Evolutionary conservation across 108 stramenopile species (phyloP), one percentile per base, ranked within the genome.

Genomic region (Mediolabrus comicus): DNA sequence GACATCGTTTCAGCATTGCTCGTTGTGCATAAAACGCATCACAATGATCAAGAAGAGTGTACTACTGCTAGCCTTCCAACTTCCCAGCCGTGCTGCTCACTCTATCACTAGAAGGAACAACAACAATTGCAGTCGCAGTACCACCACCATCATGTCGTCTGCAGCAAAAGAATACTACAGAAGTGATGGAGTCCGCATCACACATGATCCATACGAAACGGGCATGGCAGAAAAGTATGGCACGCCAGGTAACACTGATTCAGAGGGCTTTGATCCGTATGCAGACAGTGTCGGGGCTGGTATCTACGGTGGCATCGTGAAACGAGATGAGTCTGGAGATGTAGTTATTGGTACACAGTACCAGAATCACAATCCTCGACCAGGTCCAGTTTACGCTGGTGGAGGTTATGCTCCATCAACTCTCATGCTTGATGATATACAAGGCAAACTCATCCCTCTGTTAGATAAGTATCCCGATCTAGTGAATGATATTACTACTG

Each of bases 151-250:
- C 35, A 59, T 59, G 59, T 59, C 59, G 59, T 59, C 59, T 1
- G 17, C n/a, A 59, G 5, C 59, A 19, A 63, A 64, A 28, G 86
- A 82, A 59, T 59, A 82, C 62, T 87, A 84, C 53, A 83, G 86
- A 17, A 56, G 56, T 36, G 89, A 90, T 46, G 89, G 89, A 19
- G 89, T 90, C 14, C 76, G 81, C 6, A 90, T 87, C 33, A 82
- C 77, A n/a, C 80, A 81, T 56, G 87, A 90, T 67, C 89, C 89
- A 0, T 88, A 89, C 65, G 81, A 85, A 14, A 72, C 87, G 5
- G 91, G 88, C 9, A 86, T 92, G 84, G 85, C 87, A 2, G 84
- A 89, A 59, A 86, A 89, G 39, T 92, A 92, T 69, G 88, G 91
- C 19, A 65, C 82, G 0, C 86, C 87, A 17, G 87, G 87, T 8